A percentile compares a stretch with the other conserved stretches of the same genome.
Conservation (phyloP, 352 stramenopile species). For the Phytophthora constricta region DNA sequence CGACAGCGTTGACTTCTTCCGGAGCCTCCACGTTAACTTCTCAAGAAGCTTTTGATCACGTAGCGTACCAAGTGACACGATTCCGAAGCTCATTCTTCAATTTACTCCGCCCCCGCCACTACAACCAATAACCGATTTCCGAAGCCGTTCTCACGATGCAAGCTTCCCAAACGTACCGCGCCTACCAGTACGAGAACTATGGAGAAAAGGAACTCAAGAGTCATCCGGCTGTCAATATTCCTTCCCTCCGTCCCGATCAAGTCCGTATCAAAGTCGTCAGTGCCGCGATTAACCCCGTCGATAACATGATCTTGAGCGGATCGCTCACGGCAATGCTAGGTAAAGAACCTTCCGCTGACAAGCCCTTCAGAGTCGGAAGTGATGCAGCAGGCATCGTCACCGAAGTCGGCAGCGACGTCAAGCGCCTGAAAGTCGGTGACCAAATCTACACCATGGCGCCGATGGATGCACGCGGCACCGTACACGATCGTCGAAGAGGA, state of each 20-base stretch:
- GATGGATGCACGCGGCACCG: slow-evolving; percentile 11
- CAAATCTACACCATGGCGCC: slow-evolving; percentile 8
- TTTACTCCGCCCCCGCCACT: no score
- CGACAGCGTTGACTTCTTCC: no score
- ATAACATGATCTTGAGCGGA: background rate
- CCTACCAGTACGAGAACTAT: slow-evolving; percentile 14
- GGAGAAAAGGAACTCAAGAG: background rate
- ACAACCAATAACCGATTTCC: no score
- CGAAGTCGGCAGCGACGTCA: slow-evolving; percentile 4
- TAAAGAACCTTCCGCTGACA: slow-evolving; percentile 2
- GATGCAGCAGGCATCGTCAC: slow-evolving; percentile 20
- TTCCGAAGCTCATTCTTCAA: background rate
- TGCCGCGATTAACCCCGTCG: slow-evolving; percentile 19
- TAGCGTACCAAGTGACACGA: no score
- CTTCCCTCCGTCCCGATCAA: slow-evolving; percentile 1
- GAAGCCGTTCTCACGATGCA: background rate
- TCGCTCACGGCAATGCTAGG: background rate
- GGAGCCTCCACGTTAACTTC: no score
- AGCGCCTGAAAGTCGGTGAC: slow-evolving; percentile 13
- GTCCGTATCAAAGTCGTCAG: slow-evolving; percentile 21
- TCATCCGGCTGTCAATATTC: background rate
- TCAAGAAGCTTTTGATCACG: no score
- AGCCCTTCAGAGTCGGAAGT: slow-evolving; percentile 15
- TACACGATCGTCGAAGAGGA: slow-evolving; percentile 26
- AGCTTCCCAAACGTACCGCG: slow-evolving; percentile 1